Base-by-base conservation (phyloP, 2,329 filamentous ascomycete genomes). In the Tolypocladium capitatum region DNA sequence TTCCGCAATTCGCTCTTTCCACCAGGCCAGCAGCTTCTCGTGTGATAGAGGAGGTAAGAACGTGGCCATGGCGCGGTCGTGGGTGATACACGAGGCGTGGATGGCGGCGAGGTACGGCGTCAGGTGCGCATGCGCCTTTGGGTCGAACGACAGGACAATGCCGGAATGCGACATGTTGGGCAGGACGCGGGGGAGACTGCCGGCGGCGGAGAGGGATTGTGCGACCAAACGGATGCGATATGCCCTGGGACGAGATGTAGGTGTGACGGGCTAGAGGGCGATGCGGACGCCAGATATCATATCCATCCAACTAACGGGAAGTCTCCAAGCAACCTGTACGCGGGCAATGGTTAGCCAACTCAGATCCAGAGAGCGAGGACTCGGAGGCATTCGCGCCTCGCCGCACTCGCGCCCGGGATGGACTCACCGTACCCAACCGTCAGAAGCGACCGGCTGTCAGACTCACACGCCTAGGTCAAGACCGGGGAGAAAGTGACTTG, bases 1-100 rank as follows among this genome's bases (percentile, higher is more conserved):
- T 56, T 79, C 72, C 21, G 68, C 63, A 46, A 75, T 70, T 24
- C 70, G 64, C 21, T 69, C 66, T 55, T 73, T 71, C 79, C 78
- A 83, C 69, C 73, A 81, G 9, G 64, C 54, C 30, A 76, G 63
- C 35, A 83, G 72, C 57, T 76, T 76, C 34, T 72, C 66, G 57
- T 76, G 68, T 43, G 71, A 70, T 32, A 82, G 63, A 0, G 79
- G 78, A n/a, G 76, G 75, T 14, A 79, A 65, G 57, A 82, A 83
- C 5, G 71, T 75, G 27, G 75, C 75, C 33, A 78, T 69, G 52
- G 72, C 74, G 56, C 71, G 67, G 62, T 79, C 77, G 50, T 71
- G 65, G 5, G 72, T 74, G 58, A 83, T 78, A 62, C 78, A 81
- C 14, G 71, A 69, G 49, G 70, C 73, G 53, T 82, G 79, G 24